Evolutionary conservation across 148 eudicot genomes (phyloP).

Genomic region (Polygonum aviculare): DNA sequence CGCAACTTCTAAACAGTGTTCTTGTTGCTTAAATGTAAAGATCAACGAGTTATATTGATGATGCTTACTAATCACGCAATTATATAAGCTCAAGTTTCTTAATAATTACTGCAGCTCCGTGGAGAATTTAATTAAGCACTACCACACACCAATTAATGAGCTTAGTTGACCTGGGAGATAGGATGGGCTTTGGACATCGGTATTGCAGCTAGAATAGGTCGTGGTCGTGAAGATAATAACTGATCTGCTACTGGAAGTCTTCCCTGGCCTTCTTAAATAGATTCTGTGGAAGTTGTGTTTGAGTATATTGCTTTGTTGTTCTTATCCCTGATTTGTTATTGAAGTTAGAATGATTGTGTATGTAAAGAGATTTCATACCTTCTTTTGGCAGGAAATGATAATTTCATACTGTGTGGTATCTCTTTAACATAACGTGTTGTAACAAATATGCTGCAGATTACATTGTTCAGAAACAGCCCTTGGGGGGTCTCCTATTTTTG

Average conservation of each 20-base stretch:
- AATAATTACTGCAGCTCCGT: neutral
- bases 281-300: neutral
- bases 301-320: neutral
- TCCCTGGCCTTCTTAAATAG: neutral
- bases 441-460: conserved; percentile 39
- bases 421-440: neutral
- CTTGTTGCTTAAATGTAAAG: neutral
- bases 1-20: too few relatives aligned
- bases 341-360: neutral
- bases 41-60: neutral
- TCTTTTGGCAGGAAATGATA: neutral
- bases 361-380: neutral
- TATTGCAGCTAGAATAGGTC: neutral
- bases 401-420: neutral
- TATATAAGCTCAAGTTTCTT: neutral
- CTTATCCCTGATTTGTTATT: neutral
- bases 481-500: conserved; percentile 82
- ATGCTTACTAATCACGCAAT: neutral
- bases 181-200: neutral
- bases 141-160: neutral
- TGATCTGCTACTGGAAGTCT: neutral
- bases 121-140: neutral
- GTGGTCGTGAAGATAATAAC: neutral
- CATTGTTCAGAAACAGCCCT: conserved; percentile 57
- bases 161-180: neutral